A percentile compares a stretch with the other conserved stretches of the same genome.
These are phyloP conservation scores for Lavandula angustifolia DNA, from an alignment of 257 asterid genomes.

Conservation along the genomic window DNA sequence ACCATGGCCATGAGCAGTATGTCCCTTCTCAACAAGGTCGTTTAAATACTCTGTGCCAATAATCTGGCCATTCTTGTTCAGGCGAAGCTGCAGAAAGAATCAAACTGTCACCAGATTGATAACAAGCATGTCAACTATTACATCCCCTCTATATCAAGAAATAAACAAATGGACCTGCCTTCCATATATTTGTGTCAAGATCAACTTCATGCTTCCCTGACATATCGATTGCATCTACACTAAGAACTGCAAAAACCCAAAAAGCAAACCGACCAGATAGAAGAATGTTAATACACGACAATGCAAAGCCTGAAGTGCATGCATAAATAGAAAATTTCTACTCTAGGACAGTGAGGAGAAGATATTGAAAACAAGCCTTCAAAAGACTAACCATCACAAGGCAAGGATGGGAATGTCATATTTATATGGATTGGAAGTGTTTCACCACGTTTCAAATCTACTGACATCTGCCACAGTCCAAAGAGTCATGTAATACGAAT, in stretches of 20 bases:
- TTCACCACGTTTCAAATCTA: conserved; percentile 93
- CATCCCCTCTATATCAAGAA: conserved; percentile 2
- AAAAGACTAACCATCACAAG: conserved; percentile 86
- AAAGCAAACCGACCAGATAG: conserved; percentile 18
- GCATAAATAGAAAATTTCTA: not conserved
- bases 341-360: conserved; percentile 15
- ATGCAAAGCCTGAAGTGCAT: conserved; percentile 7
- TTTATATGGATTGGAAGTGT: conserved; percentile 96
- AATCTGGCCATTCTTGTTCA: conserved; percentile 71
- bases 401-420: conserved; percentile 94
- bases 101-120: conserved; percentile 34
- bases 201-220: conserved; percentile 99
- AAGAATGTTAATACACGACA: conserved; percentile 13
- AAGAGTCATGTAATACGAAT: conserved; percentile 24
- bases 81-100: conserved; percentile 73
- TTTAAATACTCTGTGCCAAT: conserved; percentile 89
- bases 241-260: conserved; percentile 60
- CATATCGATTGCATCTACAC: conserved; percentile 97
- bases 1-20: conserved; percentile 80
- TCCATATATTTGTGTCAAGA: conserved; percentile 99
- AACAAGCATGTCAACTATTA: not conserved
- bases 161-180: conserved; percentile 49
- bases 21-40: conserved; percentile 95
- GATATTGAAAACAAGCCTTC: conserved; percentile 20
- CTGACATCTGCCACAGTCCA: conserved; percentile 74